phyloP scores from a whole-genome alignment of 257 asterid genomes.

The Cinchona pubescens region DNA sequence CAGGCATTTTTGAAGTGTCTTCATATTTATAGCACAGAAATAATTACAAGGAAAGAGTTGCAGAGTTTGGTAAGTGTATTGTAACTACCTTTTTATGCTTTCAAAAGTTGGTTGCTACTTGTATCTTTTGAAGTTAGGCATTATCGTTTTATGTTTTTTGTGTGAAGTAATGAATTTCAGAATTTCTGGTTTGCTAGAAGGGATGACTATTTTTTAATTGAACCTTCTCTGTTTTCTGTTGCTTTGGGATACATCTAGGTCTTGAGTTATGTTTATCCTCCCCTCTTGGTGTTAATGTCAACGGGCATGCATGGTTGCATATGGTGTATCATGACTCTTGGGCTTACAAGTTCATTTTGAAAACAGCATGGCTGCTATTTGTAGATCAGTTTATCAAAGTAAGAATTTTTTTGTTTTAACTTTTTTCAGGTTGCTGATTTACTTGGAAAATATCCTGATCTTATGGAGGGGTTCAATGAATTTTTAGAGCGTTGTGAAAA shows the following conservation, averaged over 20 bases:
- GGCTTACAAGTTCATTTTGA: slow-evolving; percentile 1
- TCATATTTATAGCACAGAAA: slow-evolving; percentile 89
- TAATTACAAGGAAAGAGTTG: slow-evolving; percentile 79
- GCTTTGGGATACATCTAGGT: not conserved
- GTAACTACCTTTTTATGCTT: not conserved
- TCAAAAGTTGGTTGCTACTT: not conserved
- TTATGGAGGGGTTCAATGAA: slow-evolving; percentile 80
- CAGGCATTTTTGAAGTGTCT: slow-evolving; percentile 97
- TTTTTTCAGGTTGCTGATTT: slow-evolving; percentile 71
- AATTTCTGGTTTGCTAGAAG: not conserved
- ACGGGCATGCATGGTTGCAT: not conserved
- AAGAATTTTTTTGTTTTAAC: not conserved
- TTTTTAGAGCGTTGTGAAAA: slow-evolving; percentile 87
- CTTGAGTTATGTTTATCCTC: not conserved
- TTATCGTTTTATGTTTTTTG: not conserved
- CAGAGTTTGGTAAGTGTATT: slow-evolving; percentile 65
- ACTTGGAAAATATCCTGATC: slow-evolving; percentile 89
- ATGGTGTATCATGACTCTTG: not conserved
- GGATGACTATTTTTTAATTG: not conserved
- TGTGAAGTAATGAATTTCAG: not conserved
- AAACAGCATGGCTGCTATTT: not conserved
- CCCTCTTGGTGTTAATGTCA: not conserved
- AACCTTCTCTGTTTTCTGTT: not conserved
- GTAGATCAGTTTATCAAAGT: not conserved
- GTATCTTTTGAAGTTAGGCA: not conserved